These are phyloP conservation scores for Russula emetica DNA, from an alignment of 768 basidiomycete species.

Conservation along the genomic window DNA sequence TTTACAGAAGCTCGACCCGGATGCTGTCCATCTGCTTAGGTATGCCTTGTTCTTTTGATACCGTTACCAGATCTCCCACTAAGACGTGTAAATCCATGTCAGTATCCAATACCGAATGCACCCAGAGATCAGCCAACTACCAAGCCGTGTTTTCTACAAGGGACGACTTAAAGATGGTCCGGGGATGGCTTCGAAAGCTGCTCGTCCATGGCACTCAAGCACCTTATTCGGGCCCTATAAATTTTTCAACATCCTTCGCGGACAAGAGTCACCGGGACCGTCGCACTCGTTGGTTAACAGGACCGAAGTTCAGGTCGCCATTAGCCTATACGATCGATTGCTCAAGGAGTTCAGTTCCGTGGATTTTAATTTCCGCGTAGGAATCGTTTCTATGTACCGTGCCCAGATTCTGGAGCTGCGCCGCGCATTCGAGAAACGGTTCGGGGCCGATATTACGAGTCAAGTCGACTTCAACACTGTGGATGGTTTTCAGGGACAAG, in stretches of 20 bases:
- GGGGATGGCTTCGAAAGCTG: slow-evolving; percentile 77
- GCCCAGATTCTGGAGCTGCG: slow-evolving; percentile 79
- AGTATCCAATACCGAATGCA: slow-evolving; percentile 99
- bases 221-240: slow-evolving; percentile 78
- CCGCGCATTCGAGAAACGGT: slow-evolving; percentile 61
- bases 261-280: slow-evolving; percentile 56
- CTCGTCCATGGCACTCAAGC: slow-evolving; percentile 79
- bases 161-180: slow-evolving; percentile 81
- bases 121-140: slow-evolving; percentile 86
- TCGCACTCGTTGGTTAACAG: slow-evolving; percentile 75
- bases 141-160: slow-evolving; percentile 84
- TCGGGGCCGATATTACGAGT: slow-evolving; percentile 63
- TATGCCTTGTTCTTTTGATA: slow-evolving; percentile 33
- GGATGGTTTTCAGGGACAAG: slow-evolving; percentile 98
- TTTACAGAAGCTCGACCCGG: slow-evolving; percentile 69
- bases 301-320: slow-evolving; percentile 68
- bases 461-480: slow-evolving; percentile 94
- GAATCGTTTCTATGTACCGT: slow-evolving; percentile 90
- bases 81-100: slow-evolving; percentile 9
- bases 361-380: slow-evolving; percentile 53
- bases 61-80: neutral
- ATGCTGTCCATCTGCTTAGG: slow-evolving; percentile 91
- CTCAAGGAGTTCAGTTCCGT: slow-evolving; percentile 53
- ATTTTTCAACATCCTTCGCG: slow-evolving; percentile 76
- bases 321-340: slow-evolving; percentile 71